Evolutionary conservation across 2,329 filamentous ascomycete genomes (phyloP).

Genomic region (Diaporthe sp.): DNA sequence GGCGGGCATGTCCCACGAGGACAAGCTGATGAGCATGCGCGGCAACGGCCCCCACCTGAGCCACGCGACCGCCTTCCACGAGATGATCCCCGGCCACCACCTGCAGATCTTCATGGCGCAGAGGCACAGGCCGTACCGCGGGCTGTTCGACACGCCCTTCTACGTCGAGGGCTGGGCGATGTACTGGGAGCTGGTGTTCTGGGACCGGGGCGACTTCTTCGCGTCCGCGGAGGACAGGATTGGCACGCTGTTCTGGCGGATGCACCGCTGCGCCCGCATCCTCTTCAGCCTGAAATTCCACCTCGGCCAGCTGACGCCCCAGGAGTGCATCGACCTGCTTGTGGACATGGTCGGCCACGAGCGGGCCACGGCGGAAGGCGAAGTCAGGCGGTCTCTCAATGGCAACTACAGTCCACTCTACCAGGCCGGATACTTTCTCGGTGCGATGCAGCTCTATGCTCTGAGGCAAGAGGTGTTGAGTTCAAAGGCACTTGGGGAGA

Average conservation of each 20-base stretch:
- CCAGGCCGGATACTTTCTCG: conserved; percentile 72
- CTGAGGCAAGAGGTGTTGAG: conserved; percentile 64
- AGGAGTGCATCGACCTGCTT: conserved; percentile 69
- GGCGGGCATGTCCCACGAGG: conserved; percentile 63
- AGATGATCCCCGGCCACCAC: conserved; percentile 71
- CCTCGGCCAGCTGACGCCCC: conserved; percentile 65
- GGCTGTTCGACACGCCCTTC: conserved; percentile 69
- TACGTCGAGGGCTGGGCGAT: conserved; percentile 73
- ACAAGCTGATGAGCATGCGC: conserved; percentile 72
- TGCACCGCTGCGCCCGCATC: conserved; percentile 73
- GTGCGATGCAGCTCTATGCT: conserved; percentile 67
- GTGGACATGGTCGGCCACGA: conserved; percentile 71
- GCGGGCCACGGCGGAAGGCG: conserved; percentile 70
- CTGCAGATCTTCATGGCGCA: conserved; percentile 65
- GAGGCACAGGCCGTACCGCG: conserved; percentile 63
- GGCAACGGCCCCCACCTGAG: conserved; percentile 71
- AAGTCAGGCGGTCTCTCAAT: conserved; percentile 69
- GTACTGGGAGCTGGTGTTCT: conserved; percentile 73
- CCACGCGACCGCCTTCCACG: conserved; percentile 72
- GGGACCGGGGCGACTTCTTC: conserved; percentile 66
- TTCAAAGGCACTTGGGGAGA: conserved; percentile 55
- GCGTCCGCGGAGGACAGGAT: conserved; percentile 64
- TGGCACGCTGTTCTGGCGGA: conserved; percentile 73
- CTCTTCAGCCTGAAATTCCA: conserved; percentile 71
- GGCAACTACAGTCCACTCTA: conserved; percentile 71